A percentile compares a stretch with the other conserved stretches of the same genome.
These are phyloP conservation scores for Sarcomyxa edulis DNA, from an alignment of 768 basidiomycete species.

Conservation along the genomic window DNA sequence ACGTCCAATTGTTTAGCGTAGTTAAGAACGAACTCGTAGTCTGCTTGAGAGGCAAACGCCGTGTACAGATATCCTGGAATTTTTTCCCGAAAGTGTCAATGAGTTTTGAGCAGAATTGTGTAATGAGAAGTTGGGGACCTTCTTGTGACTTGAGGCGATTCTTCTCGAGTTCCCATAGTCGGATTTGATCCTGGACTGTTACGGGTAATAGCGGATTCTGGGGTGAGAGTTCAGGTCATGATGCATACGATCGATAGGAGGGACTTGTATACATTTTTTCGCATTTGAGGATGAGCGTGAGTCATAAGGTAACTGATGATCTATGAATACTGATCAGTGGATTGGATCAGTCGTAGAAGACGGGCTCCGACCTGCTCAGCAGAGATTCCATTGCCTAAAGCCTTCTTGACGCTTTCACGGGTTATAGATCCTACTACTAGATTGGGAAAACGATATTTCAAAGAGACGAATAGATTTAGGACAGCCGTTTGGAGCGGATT, in stretches of 20 bases:
- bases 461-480: conserved; percentile 84
- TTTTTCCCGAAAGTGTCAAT: background rate
- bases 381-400: conserved; percentile 90
- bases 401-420: conserved; percentile 91
- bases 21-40: conserved; percentile 81
- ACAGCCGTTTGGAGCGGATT: conserved; percentile 97
- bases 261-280: conserved; percentile 65
- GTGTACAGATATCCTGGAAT: conserved; percentile 80
- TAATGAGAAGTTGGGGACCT: conserved; percentile 42
- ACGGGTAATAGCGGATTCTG: conserved; percentile 93
- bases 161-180: conserved; percentile 94
- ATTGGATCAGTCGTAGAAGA: conserved; percentile 15
- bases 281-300: conserved; percentile 98
- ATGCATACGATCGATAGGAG: too few species aligned
- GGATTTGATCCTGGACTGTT: conserved; percentile 96
- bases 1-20: conserved; percentile 82
- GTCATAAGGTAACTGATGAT: conserved; percentile 93
- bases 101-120: conserved; percentile 5
- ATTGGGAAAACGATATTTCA: conserved; percentile 95
- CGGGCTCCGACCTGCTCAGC: conserved; percentile 76
- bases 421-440: conserved; percentile 95
- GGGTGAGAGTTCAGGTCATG: conserved; percentile 10
- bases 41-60: conserved; percentile 78
- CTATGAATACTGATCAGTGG: conserved; percentile 33
- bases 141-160: conserved; percentile 86